Conservation (phyloP, 768 basidiomycete genomes). For the Dendrothele bispora region DNA sequence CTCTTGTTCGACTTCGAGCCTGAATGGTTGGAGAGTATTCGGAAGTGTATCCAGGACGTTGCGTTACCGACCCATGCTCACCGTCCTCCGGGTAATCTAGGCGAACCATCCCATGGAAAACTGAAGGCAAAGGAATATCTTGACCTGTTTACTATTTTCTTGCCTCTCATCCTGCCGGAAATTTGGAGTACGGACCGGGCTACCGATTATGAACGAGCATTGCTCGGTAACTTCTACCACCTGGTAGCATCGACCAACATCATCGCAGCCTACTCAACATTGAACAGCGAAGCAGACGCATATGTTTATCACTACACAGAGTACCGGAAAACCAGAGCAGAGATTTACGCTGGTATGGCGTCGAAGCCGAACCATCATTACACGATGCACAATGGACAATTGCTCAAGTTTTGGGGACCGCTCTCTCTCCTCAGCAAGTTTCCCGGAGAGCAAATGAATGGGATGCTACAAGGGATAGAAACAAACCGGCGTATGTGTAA, state of each 20-base stretch:
- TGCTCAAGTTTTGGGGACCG: conserved; percentile 31
- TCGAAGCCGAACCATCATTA: conserved; percentile 32
- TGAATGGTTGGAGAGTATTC: conserved; percentile 6
- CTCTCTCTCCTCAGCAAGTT: conserved; percentile 28
- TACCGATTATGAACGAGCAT: conserved; percentile 4
- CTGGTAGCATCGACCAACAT: conserved; percentile 26
- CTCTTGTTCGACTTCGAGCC: conserved; percentile 8
- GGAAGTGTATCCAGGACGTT: conserved; percentile 20
- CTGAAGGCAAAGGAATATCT: conserved; percentile 31
- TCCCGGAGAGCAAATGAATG: conserved; percentile 29
- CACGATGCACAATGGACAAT: conserved; percentile 28
- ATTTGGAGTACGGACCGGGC: conserved; percentile 22
- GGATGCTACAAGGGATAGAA: conserved; percentile 20
- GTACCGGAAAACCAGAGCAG: conserved; percentile 18
- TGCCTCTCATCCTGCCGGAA: conserved; percentile 29
- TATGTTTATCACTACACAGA: conserved; percentile 20
- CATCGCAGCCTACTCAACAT: conserved; percentile 20
- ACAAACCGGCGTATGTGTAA: too few relatives aligned
- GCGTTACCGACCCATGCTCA: conserved; percentile 17
- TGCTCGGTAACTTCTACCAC: conserved; percentile 22
- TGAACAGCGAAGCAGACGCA: conserved; percentile 18
- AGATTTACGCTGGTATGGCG: conserved; percentile 18
- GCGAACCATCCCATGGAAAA: conserved; percentile 31
- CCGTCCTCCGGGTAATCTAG: conserved; percentile 29
- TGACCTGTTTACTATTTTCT: conserved; percentile 23